phyloP scores from a whole-genome alignment of 192 early-diverging fungal species.

The Chytriomyces sp. region DNA sequence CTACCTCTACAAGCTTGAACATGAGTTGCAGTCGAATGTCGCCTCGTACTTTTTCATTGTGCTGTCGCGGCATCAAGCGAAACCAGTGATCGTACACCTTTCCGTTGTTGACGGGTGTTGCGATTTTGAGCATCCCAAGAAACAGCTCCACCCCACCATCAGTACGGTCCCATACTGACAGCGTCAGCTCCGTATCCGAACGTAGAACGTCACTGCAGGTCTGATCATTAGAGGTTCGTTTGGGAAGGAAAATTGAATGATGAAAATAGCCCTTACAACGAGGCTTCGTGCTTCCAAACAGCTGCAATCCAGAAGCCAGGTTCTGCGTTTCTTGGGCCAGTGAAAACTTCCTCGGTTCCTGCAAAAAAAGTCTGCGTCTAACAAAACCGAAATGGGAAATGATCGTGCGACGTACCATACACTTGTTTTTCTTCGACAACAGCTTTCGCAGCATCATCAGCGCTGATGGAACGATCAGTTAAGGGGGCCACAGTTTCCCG shows the following conservation, averaged over 20 bases:
- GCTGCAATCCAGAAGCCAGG: constrained; percentile 22
- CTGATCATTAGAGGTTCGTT: constrained; percentile 1
- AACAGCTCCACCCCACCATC: constrained; percentile 45
- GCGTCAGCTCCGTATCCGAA: constrained; percentile 50
- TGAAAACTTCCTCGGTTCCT: neutral
- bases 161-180: constrained; percentile 54
- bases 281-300: constrained; percentile 59
- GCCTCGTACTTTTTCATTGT: constrained; percentile 51
- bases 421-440: neutral
- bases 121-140: constrained; percentile 53
- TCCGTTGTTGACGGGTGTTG: constrained; percentile 51
- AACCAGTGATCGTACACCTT: constrained; percentile 64
- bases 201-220: constrained; percentile 51
- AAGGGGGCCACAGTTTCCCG: neutral
- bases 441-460: neutral
- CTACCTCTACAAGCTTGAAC: constrained; percentile 47
- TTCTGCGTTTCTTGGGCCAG: neutral
- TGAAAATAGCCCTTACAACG: constrained; percentile 45
- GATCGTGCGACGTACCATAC: neutral
- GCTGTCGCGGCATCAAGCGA: constrained; percentile 47
- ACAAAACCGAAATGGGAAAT: neutral
- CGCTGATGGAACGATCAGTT: no score
- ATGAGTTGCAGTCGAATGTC: constrained; percentile 57
- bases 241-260: neutral
- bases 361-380: neutral